A percentile compares a stretch with the other conserved stretches of the same genome.
phyloP scores from a whole-genome alignment of 2,329 filamentous ascomycete species.

The Rosellinia necatrix region DNA sequence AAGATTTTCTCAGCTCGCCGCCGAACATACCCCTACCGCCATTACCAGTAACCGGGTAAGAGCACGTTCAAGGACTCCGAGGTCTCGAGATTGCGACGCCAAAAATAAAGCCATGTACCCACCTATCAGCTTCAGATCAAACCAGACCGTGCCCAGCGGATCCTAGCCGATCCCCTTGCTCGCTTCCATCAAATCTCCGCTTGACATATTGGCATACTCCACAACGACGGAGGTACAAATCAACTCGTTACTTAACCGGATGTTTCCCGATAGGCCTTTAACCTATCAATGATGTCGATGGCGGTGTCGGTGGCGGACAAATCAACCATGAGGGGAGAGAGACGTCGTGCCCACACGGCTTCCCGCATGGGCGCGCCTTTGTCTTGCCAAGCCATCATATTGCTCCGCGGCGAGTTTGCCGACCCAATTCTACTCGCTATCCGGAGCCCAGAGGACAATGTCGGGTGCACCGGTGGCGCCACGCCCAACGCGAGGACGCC shows the following conservation, averaged over 20 bases:
- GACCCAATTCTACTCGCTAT: not conserved
- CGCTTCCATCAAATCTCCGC: not conserved
- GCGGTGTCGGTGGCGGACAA: conserved; percentile 6
- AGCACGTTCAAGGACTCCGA: not conserved
- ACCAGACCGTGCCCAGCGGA: not conserved
- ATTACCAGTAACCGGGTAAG: conserved; percentile 16
- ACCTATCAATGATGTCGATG: not conserved
- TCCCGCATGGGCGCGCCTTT: conserved; percentile 7
- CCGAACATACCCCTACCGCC: conserved; percentile 5
- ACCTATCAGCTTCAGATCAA: conserved; percentile 10
- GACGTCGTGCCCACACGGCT: conserved; percentile 9
- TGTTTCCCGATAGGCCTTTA: conserved; percentile 17
- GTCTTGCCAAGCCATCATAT: conserved; percentile 18
- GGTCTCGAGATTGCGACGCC: not conserved
- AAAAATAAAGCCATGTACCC: not conserved
- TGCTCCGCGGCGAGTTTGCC: not conserved
- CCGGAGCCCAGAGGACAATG: not conserved
- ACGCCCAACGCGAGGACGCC: not conserved
- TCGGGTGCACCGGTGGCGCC: not conserved
- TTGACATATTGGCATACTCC: conserved; percentile 1
- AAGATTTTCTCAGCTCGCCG: conserved; percentile 4
- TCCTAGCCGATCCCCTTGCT: not conserved
- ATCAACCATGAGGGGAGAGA: conserved; percentile 2
- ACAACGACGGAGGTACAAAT: conserved; percentile 3
- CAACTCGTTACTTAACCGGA: conserved; percentile 4